A percentile compares a stretch with the other conserved stretches of the same genome.
phyloP scores from a whole-genome alignment of 805 yeast genomes.

The Candida morakotiae region DNA sequence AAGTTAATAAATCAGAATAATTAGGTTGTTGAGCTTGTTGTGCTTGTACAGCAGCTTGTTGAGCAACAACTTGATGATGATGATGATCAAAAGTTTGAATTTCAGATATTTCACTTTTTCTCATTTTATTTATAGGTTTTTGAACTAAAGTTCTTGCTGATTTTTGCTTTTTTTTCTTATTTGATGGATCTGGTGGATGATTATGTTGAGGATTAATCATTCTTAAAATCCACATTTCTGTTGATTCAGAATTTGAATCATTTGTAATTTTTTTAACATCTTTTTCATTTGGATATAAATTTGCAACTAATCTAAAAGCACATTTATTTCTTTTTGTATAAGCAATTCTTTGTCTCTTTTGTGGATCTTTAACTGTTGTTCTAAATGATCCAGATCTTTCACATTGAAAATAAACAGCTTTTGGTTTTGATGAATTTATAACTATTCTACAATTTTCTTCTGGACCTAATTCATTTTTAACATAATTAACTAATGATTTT shows the following conservation, averaged over 20 bases:
- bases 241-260: slow-evolving; percentile 24
- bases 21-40: background rate
- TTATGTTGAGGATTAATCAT: slow-evolving; percentile 45
- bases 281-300: slow-evolving; percentile 42
- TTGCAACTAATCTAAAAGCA: slow-evolving; percentile 42
- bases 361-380: slow-evolving; percentile 43
- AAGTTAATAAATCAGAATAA: slow-evolving; percentile 1
- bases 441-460: slow-evolving; percentile 41
- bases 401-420: slow-evolving; percentile 46
- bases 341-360: slow-evolving; percentile 44
- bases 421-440: slow-evolving; percentile 43
- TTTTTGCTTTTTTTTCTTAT: slow-evolving; percentile 38
- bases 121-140: slow-evolving; percentile 31
- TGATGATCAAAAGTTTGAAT: slow-evolving; percentile 3
- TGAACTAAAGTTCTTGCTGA: slow-evolving; percentile 40
- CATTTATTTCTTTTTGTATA: slow-evolving; percentile 45
- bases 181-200: slow-evolving; percentile 40
- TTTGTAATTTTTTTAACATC: slow-evolving; percentile 32
- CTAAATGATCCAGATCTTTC: slow-evolving; percentile 43
- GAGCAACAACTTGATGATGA: slow-evolving; percentile 4
- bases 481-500: slow-evolving; percentile 26
- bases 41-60: slow-evolving; percentile 5
- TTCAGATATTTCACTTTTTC: background rate
- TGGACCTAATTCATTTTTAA: slow-evolving; percentile 34
- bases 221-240: slow-evolving; percentile 44